Conservation (phyloP, 1,139 yeast genomes). For the Kurtzmaniella quercitrusa region DNA sequence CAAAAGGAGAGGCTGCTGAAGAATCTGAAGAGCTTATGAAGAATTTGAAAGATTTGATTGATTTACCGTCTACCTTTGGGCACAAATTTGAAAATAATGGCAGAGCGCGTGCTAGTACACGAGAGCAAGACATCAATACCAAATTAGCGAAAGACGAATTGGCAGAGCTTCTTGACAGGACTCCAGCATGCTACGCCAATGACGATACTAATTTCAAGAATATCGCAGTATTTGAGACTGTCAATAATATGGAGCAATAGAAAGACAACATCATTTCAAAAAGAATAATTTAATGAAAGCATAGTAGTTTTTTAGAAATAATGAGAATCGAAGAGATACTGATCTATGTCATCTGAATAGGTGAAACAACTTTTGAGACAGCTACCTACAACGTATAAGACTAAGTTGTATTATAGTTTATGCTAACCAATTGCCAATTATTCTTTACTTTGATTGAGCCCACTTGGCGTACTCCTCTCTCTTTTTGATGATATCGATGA, state of each 20-base stretch:
- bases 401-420: neutral
- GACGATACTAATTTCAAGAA: conserved; percentile 30
- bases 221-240: conserved; percentile 51
- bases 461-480: conserved; percentile 41
- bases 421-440: neutral
- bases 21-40: conserved; percentile 9
- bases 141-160: conserved; percentile 31
- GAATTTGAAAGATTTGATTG: conserved; percentile 26
- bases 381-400: neutral
- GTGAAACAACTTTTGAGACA: neutral
- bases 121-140: conserved; percentile 10
- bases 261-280: neutral
- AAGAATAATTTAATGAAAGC: neutral
- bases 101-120: conserved; percentile 9
- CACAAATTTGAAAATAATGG: conserved; percentile 12
- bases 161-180: conserved; percentile 52
- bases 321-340: neutral
- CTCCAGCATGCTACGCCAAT: conserved; percentile 38
- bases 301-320: neutral
- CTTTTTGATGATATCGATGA: conserved; percentile 39
- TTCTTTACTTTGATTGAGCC: conserved; percentile 14
- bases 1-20: conserved; percentile 19
- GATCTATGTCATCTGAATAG: neutral
- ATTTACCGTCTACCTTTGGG: conserved; percentile 22
- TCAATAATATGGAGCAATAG: conserved; percentile 32